Evolutionary conservation across 768 basidiomycete species (phyloP).

Genomic region (Tricholoma sp.): DNA sequence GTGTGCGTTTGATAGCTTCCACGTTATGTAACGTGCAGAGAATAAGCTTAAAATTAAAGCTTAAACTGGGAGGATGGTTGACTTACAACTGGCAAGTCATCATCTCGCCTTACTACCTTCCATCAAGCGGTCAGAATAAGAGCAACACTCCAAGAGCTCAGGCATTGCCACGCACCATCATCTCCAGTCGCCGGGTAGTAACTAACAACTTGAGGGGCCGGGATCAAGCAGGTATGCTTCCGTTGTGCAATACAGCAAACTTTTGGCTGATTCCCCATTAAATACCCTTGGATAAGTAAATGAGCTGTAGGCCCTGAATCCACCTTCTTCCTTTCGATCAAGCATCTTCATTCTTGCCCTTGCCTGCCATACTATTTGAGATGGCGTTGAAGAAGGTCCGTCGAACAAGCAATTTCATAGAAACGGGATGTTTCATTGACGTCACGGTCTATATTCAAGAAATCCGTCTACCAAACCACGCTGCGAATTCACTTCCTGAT

Average conservation of each 20-base stretch:
- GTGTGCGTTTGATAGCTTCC: no score
- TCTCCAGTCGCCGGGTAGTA: no score
- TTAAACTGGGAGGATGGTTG: no score
- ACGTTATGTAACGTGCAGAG: no score
- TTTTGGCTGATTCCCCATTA: neutral
- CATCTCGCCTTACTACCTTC: no score
- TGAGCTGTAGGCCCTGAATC: neutral
- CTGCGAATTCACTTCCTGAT: conserved; percentile 16
- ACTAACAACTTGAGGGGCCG: no score
- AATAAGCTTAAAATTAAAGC: no score
- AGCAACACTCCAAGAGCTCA: no score
- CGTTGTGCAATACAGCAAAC: neutral
- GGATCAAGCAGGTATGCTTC: neutral
- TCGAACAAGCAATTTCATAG: neutral
- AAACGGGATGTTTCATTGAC: neutral
- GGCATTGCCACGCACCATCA: no score
- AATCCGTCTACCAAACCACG: conserved; percentile 1
- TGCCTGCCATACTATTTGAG: neutral
- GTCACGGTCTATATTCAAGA: neutral
- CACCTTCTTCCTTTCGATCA: no score
- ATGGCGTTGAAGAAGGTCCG: conserved; percentile 1
- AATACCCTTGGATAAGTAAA: neutral
- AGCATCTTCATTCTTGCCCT: neutral
- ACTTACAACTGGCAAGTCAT: no score
- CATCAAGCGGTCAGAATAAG: no score